Percentiles rank a stretch among this genome's conserved stretches.
Evolutionary conservation across 2,329 filamentous ascomycete genomes (phyloP).

Genomic region (Monosporascus sp.): DNA sequence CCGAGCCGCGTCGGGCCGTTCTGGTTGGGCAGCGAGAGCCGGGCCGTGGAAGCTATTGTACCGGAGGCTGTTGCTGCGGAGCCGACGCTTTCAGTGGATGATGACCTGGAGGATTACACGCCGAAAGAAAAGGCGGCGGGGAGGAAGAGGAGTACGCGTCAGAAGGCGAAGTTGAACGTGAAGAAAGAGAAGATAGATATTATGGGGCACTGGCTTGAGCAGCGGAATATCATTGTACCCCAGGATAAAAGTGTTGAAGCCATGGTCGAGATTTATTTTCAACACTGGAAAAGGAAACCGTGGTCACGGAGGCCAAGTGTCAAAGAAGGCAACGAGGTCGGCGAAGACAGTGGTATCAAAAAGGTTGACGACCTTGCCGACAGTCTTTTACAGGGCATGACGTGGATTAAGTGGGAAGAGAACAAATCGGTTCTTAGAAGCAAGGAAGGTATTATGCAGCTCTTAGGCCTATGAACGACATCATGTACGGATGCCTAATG

Average conservation of each 20-base stretch:
- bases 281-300: neutral
- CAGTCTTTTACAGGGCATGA: conserved; percentile 70
- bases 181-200: conserved; percentile 62
- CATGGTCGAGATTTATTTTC: conserved; percentile 2
- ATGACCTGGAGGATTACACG: neutral
- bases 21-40: conserved; percentile 7
- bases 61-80: too few relatives aligned
- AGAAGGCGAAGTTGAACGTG: conserved; percentile 34
- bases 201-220: conserved; percentile 48
- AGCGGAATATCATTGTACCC: conserved; percentile 13
- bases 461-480: conserved; percentile 6
- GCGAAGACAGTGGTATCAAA: conserved; percentile 25
- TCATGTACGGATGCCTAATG: neutral
- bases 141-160: conserved; percentile 18
- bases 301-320: neutral
- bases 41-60: neutral
- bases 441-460: conserved; percentile 19
- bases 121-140: conserved; percentile 12
- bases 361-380: conserved; percentile 83
- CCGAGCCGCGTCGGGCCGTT: conserved; percentile 53
- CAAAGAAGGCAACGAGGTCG: neutral
- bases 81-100: neutral
- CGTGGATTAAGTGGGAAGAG: conserved; percentile 69
- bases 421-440: conserved; percentile 39
- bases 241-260: conserved; percentile 5